These are phyloP conservation scores for Ogataea glucozyma DNA, from an alignment of 805 yeast species.

Conservation along the genomic window DNA sequence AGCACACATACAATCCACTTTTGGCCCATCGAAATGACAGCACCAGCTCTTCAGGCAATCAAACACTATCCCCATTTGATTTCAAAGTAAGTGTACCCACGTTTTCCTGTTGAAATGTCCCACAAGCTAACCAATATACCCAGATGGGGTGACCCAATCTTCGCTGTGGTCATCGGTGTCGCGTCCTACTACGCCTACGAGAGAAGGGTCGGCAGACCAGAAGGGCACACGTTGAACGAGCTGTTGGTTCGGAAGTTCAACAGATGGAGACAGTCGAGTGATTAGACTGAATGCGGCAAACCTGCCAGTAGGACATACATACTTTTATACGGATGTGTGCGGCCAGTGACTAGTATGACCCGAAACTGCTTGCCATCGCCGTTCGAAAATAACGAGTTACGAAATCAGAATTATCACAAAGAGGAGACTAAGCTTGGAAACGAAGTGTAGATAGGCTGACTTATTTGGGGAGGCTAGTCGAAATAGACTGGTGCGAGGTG, in stretches of 20 bases:
- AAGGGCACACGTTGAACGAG: conserved; percentile 62
- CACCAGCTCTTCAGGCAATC: conserved; percentile 9
- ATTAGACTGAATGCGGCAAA: too few species aligned
- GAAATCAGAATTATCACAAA: too few species aligned
- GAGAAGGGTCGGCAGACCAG: conserved; percentile 52
- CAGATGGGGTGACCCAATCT: conserved; percentile 61
- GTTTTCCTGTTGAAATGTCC: neutral
- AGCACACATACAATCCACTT: neutral
- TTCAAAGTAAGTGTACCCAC: conserved; percentile 12
- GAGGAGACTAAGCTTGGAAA: too few species aligned
- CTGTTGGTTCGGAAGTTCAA: conserved; percentile 41
- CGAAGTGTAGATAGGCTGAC: too few species aligned
- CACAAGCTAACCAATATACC: conserved; percentile 2
- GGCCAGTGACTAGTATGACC: too few species aligned
- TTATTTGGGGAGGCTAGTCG: too few species aligned
- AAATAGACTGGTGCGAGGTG: too few species aligned
- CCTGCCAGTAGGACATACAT: too few species aligned
- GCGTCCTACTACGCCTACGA: conserved; percentile 67
- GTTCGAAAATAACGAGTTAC: too few species aligned
- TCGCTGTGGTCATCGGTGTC: conserved; percentile 63
- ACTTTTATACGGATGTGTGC: too few species aligned
- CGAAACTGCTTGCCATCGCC: too few species aligned
- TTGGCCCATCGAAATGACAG: too few species aligned
- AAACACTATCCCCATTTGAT: conserved; percentile 18
- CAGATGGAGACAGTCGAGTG: conserved; percentile 12